Conservation (phyloP, 1,284 basidiomycete genomes). For the Melampsora americana region DNA sequence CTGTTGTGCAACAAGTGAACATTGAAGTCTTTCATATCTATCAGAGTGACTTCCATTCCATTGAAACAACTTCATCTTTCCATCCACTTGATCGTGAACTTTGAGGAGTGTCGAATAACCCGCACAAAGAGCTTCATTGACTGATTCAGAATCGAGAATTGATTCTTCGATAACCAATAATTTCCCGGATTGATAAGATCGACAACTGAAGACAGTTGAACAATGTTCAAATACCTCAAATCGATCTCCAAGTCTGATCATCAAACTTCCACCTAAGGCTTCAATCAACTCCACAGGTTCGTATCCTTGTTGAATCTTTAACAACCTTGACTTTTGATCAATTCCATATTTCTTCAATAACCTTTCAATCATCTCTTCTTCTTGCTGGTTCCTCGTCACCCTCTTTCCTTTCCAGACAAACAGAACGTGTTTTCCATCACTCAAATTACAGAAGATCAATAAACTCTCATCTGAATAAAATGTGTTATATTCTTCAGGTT, state of each 20-base stretch:
- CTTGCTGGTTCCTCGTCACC: neutral
- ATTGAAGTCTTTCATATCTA: constrained; percentile 11
- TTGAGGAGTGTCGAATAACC: constrained; percentile 20
- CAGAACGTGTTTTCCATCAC: constrained; percentile 16
- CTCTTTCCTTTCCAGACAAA: constrained; percentile 25
- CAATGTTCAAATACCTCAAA: constrained; percentile 6
- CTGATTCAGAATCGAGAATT: neutral
- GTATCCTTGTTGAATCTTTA: constrained; percentile 30
- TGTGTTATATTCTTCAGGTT: constrained; percentile 25
- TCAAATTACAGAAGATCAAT: constrained; percentile 30
- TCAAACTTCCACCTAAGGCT: constrained; percentile 20
- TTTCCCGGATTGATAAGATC: neutral
- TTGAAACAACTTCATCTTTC: constrained; percentile 16
- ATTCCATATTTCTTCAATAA: constrained; percentile 41
- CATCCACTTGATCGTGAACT: neutral
- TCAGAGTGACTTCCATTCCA: constrained; percentile 28
- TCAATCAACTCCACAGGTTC: constrained; percentile 29
- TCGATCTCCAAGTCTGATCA: constrained; percentile 26
- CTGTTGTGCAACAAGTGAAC: constrained; percentile 13
- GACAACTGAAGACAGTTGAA: constrained; percentile 12
- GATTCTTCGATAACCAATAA: constrained; percentile 21
- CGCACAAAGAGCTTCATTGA: constrained; percentile 10
- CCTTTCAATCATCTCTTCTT: constrained; percentile 19
- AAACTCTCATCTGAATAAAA: constrained; percentile 23
- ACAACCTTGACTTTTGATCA: constrained; percentile 14